Percentiles rank a stretch among this genome's conserved stretches.
phyloP scores from a whole-genome alignment of 2,329 filamentous ascomycete genomes.

The Fonsecaea erecta region DNA sequence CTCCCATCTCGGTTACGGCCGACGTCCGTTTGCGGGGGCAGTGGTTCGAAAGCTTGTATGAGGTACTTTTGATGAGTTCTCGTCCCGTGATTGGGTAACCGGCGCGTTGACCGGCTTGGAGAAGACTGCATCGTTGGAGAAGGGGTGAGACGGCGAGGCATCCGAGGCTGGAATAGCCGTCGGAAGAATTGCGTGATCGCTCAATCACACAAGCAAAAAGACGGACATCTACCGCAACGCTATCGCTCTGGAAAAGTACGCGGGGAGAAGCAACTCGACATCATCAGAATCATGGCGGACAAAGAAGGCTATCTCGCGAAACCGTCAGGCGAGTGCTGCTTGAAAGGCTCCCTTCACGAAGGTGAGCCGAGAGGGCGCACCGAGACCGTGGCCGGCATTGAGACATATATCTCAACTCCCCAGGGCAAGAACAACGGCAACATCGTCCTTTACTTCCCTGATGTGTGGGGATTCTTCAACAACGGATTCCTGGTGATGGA shows the following conservation, averaged over 20 bases:
- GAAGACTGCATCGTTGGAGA: neutral
- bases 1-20: neutral
- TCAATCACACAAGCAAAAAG: neutral
- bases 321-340: constrained; percentile 43
- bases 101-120: neutral
- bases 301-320: constrained; percentile 27
- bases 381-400: constrained; percentile 43
- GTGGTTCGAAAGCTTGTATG: neutral
- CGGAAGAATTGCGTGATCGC: neutral
- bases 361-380: constrained; percentile 46
- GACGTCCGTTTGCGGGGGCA: neutral
- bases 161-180: neutral
- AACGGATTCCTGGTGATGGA: constrained; percentile 55
- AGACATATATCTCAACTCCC: constrained; percentile 48
- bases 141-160: neutral
- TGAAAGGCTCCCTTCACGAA: constrained; percentile 47
- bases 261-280: neutral
- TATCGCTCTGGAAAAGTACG: neutral
- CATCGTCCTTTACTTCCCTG: constrained; percentile 53
- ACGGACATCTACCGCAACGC: neutral
- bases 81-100: neutral
- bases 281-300: constrained; percentile 19
- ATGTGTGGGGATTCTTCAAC: constrained; percentile 52
- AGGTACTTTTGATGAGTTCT: constrained; percentile 3
- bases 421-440: constrained; percentile 46